A percentile compares a stretch with the other conserved stretches of the same genome.
Conservation (phyloP, 1,284 basidiomycete species). For the Lentinus polychrous region DNA sequence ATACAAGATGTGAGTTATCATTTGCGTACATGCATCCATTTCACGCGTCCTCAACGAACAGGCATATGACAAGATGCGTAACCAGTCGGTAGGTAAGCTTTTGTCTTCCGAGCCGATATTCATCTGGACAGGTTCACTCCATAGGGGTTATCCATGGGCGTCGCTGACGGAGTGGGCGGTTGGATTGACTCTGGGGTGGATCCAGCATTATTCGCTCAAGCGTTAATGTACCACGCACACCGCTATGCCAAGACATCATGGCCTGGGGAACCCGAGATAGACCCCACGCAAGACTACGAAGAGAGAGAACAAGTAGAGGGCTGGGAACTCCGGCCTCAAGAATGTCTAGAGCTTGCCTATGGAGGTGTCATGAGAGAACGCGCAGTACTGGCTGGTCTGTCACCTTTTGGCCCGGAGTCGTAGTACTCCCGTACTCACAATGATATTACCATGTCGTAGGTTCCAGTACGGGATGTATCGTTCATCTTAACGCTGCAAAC, state of each 20-base stretch:
- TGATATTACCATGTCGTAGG: slow-evolving; percentile 35
- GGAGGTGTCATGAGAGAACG: slow-evolving; percentile 65
- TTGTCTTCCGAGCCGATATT: slow-evolving; percentile 7
- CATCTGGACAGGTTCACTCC: slow-evolving; percentile 10
- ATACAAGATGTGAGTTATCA: slow-evolving; percentile 54
- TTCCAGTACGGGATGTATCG: slow-evolving; percentile 80
- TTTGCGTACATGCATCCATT: slow-evolving; percentile 3
- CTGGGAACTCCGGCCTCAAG: slow-evolving; percentile 62
- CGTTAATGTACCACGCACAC: slow-evolving; percentile 67
- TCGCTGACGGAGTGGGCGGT: slow-evolving; percentile 67
- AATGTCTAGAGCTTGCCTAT: slow-evolving; percentile 71
- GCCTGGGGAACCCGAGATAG: slow-evolving; percentile 61
- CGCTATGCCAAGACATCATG: slow-evolving; percentile 63
- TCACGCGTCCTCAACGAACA: background rate
- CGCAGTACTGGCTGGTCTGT: slow-evolving; percentile 65
- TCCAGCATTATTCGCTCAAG: slow-evolving; percentile 68
- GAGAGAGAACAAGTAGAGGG: slow-evolving; percentile 48
- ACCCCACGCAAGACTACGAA: slow-evolving; percentile 43
- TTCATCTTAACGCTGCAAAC: slow-evolving; percentile 71
- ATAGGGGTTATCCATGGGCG: slow-evolving; percentile 73
- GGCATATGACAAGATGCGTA: slow-evolving; percentile 51
- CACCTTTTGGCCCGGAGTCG: background rate
- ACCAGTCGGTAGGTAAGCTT: slow-evolving; percentile 57
- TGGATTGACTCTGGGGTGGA: slow-evolving; percentile 78
- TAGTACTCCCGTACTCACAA: background rate